Percentiles rank a stretch among this genome's conserved stretches.
These are phyloP conservation scores for Handroanthus guayacan DNA, from an alignment of 257 asterid species.

Conservation along the genomic window DNA sequence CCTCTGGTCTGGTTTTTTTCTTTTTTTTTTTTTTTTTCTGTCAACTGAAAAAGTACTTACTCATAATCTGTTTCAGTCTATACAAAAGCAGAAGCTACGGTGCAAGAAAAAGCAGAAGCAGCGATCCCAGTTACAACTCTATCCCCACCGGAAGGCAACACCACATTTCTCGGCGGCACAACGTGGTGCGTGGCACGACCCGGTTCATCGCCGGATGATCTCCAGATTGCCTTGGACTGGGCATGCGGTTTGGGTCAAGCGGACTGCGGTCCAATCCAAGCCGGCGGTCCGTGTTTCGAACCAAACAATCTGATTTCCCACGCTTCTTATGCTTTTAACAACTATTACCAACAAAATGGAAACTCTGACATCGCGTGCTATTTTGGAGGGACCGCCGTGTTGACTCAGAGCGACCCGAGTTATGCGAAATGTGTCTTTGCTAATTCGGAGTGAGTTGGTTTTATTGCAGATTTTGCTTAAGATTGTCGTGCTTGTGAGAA, in stretches of 20 bases:
- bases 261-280: slow-evolving; percentile 65
- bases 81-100: slow-evolving; percentile 36
- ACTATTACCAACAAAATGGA: slow-evolving; percentile 84
- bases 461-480: not conserved
- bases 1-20: not conserved
- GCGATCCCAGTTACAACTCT: slow-evolving; percentile 36
- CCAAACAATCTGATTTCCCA: slow-evolving; percentile 69
- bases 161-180: slow-evolving; percentile 75
- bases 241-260: slow-evolving; percentile 76
- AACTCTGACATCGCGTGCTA: slow-evolving; percentile 77
- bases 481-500: too few relatives aligned
- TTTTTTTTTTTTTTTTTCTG: not conserved
- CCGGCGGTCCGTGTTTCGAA: slow-evolving; percentile 76
- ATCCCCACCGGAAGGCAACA: slow-evolving; percentile 79
- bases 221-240: slow-evolving; percentile 84
- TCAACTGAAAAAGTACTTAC: not conserved
- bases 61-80: not conserved
- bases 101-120: slow-evolving; percentile 63
- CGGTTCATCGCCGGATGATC: slow-evolving; percentile 53
- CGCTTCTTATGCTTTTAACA: slow-evolving; percentile 84
- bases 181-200: slow-evolving; percentile 83
- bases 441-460: slow-evolving; percentile 51
- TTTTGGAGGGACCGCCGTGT: slow-evolving; percentile 79
- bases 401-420: slow-evolving; percentile 68
- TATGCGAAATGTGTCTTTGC: slow-evolving; percentile 57